These are phyloP conservation scores for Cichorium intybus DNA, from an alignment of 140 eudicot genomes.

Conservation along the genomic window DNA sequence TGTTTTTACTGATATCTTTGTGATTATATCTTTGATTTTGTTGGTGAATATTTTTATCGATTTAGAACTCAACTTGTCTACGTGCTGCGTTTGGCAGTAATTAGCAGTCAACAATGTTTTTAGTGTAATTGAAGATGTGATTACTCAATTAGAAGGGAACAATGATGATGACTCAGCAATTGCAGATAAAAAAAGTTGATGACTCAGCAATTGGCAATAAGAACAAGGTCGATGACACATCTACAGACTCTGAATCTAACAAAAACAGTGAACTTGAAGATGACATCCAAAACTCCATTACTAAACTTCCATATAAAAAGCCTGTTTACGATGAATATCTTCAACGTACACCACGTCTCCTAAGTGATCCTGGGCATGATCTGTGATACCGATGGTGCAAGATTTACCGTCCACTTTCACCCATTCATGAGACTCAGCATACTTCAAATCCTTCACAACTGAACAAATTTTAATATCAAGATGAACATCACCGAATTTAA, in stretches of 20 bases:
- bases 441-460: slow-evolving; percentile 76
- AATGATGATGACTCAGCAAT: slow-evolving; percentile 33
- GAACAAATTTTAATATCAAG: slow-evolving; percentile 15
- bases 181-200: slow-evolving; percentile 10
- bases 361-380: slow-evolving; percentile 89
- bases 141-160: slow-evolving; percentile 74
- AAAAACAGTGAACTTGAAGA: slow-evolving; percentile 18
- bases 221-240: slow-evolving; percentile 11
- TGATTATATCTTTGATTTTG: no score
- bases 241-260: slow-evolving; percentile 23
- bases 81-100: no score
- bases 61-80: no score
- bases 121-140: slow-evolving; percentile 82
- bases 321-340: no score
- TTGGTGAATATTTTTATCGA: no score
- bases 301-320: slow-evolving; percentile 39
- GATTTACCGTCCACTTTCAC: slow-evolving; percentile 70
- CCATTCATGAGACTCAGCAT: slow-evolving; percentile 93
- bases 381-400: slow-evolving; percentile 82
- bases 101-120: slow-evolving; percentile 92
- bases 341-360: slow-evolving; percentile 93
- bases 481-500: neutral
- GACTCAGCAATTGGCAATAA: slow-evolving; percentile 28
- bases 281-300: slow-evolving; percentile 19
- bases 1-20: no score